A percentile compares a stretch with the other conserved stretches of the same genome.
Evolutionary conservation across 805 yeast genomes (phyloP).

Genomic region (Yarrowia keelungensis): DNA sequence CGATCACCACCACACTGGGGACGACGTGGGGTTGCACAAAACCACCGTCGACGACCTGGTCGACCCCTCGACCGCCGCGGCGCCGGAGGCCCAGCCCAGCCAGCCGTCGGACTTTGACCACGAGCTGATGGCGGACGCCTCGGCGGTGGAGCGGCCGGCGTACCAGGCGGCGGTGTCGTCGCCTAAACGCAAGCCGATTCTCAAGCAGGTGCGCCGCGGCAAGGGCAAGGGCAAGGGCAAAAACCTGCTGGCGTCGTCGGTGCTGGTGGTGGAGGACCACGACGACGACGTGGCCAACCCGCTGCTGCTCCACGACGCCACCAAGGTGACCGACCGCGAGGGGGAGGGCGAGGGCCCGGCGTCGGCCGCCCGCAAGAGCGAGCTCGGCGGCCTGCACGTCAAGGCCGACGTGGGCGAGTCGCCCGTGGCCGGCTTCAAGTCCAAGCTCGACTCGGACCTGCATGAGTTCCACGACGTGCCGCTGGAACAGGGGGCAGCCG

Average conservation of each 20-base stretch:
- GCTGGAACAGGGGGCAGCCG: slow-evolving; percentile 16
- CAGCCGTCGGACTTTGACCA: slow-evolving; percentile 14
- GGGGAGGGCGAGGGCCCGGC: too few relatives aligned
- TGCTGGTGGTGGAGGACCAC: slow-evolving; percentile 20
- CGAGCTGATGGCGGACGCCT: slow-evolving; percentile 4
- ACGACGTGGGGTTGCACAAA: background rate
- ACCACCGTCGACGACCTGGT: slow-evolving; percentile 32
- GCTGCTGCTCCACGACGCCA: slow-evolving; percentile 30
- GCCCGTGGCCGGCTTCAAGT: slow-evolving; percentile 29
- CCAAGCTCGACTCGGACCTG: slow-evolving; percentile 32
- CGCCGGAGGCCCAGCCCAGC: background rate
- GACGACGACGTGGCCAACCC: slow-evolving; percentile 6
- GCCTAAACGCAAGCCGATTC: slow-evolving; percentile 32
- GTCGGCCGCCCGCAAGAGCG: background rate
- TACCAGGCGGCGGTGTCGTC: slow-evolving; percentile 35
- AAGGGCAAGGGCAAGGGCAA: slow-evolving; percentile 36
- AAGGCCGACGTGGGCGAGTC: slow-evolving; percentile 31
- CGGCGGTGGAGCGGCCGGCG: slow-evolving; percentile 10
- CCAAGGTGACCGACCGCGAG: slow-evolving; percentile 33
- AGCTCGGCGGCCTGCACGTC: slow-evolving; percentile 27
- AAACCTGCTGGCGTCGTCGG: slow-evolving; percentile 14
- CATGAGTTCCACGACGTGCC: slow-evolving; percentile 34
- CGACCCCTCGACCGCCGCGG: slow-evolving; percentile 1
- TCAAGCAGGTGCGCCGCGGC: slow-evolving; percentile 29
- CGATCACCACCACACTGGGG: background rate